Evolutionary conservation across 2,329 filamentous ascomycete genomes (phyloP).

Genomic region (Fusarium siculi): DNA sequence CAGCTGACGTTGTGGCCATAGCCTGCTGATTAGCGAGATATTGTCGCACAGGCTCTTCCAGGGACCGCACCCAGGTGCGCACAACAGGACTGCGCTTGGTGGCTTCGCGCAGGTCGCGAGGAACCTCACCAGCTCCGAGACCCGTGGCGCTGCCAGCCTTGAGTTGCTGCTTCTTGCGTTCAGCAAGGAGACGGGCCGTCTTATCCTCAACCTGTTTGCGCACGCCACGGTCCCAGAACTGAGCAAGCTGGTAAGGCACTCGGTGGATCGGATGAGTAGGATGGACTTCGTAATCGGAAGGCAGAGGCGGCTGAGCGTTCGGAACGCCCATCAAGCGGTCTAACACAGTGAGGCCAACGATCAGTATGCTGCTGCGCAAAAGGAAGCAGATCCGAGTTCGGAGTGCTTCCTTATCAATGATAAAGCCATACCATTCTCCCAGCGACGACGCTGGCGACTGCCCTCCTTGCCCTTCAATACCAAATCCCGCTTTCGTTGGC

Average conservation of each 20-base stretch:
- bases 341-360: slow-evolving; percentile 50
- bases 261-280: slow-evolving; percentile 82
- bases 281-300: slow-evolving; percentile 83
- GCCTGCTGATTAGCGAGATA: slow-evolving; percentile 70
- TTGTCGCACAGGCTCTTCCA: slow-evolving; percentile 84
- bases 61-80: slow-evolving; percentile 79
- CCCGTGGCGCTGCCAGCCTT: slow-evolving; percentile 54
- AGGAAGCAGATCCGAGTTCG: not conserved
- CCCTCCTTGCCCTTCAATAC: slow-evolving; percentile 92
- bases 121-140: slow-evolving; percentile 68
- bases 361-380: slow-evolving; percentile 21
- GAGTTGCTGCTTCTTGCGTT: slow-evolving; percentile 60
- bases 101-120: slow-evolving; percentile 81
- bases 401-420: not conserved
- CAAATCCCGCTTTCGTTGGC: slow-evolving; percentile 72
- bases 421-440: slow-evolving; percentile 83
- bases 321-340: slow-evolving; percentile 90
- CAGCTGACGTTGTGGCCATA: slow-evolving; percentile 20
- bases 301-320: slow-evolving; percentile 82
- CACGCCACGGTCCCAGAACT: slow-evolving; percentile 77
- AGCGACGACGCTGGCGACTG: slow-evolving; percentile 83
- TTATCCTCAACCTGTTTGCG: slow-evolving; percentile 63
- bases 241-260: slow-evolving; percentile 90
- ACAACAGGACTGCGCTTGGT: slow-evolving; percentile 84
- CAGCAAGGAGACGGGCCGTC: slow-evolving; percentile 52